These are phyloP conservation scores for Austroboletus rostrupii DNA, from an alignment of 1,284 basidiomycete genomes.

Conservation along the genomic window DNA sequence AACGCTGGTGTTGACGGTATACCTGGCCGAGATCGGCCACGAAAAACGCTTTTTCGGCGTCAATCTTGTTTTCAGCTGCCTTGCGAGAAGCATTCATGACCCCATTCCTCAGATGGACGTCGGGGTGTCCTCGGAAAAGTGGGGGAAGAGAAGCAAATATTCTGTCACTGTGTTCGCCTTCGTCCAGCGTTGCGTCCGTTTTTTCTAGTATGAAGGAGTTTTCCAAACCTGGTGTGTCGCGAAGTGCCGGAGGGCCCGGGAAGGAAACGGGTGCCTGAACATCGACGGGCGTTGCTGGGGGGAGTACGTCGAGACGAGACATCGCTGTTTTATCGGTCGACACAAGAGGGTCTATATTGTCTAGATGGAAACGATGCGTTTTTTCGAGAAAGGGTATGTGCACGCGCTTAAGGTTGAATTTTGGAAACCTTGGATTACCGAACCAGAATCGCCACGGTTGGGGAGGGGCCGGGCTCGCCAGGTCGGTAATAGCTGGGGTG, in stretches of 20 bases:
- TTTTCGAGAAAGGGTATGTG: slow-evolving; percentile 20
- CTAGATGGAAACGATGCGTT: slow-evolving; percentile 22
- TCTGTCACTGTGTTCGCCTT: slow-evolving; percentile 31
- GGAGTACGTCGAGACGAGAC: slow-evolving; percentile 59
- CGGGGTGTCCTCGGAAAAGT: slow-evolving; percentile 62
- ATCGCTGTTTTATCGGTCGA: slow-evolving; percentile 36
- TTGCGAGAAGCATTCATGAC: slow-evolving; percentile 60
- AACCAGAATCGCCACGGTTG: slow-evolving; percentile 70
- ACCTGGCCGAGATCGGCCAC: slow-evolving; percentile 91
- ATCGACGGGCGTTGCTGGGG: slow-evolving; percentile 46
- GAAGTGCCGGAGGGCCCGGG: slow-evolving; percentile 30
- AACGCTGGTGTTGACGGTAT: slow-evolving; percentile 82
- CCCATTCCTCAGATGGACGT: slow-evolving; percentile 68
- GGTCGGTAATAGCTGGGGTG: slow-evolving; percentile 50
- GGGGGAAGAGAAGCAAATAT: slow-evolving; percentile 65
- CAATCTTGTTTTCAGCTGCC: slow-evolving; percentile 49
- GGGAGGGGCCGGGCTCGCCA: slow-evolving; percentile 59
- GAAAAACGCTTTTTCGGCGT: slow-evolving; percentile 94
- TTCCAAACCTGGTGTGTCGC: slow-evolving; percentile 26
- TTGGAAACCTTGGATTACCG: slow-evolving; percentile 47
- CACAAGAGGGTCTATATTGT: slow-evolving; percentile 25
- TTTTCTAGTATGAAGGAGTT: slow-evolving; percentile 26
- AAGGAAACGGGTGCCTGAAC: slow-evolving; percentile 24
- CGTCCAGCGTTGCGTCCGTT: slow-evolving; percentile 23
- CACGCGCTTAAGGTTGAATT: slow-evolving; percentile 22